phyloP scores from a whole-genome alignment of 371 early-diverging fungal genomes.

The Apophysomyces sp. region DNA sequence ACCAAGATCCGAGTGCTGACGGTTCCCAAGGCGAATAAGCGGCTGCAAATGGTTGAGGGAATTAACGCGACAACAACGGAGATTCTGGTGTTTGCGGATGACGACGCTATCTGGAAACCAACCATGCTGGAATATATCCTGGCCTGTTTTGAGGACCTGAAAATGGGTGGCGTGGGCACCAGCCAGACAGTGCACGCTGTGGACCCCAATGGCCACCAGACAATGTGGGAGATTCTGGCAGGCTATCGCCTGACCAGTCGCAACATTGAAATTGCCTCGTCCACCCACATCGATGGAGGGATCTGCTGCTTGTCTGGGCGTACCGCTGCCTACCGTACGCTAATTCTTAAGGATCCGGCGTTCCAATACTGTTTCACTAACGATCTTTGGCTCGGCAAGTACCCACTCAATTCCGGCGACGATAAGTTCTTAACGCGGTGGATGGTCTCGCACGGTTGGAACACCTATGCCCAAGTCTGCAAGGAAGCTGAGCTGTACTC shows the following conservation, averaged over 20 bases:
- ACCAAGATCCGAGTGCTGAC: conserved; percentile 47
- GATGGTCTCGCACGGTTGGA: conserved; percentile 71
- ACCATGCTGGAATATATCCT: conserved; percentile 63
- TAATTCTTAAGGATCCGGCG: conserved; percentile 67
- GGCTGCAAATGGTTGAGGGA: conserved; percentile 71
- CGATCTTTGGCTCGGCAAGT: conserved; percentile 68
- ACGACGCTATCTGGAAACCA: conserved; percentile 70
- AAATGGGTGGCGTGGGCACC: conserved; percentile 74
- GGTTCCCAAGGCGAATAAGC: conserved; percentile 62
- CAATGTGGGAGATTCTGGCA: conserved; percentile 71
- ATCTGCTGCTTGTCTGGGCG: conserved; percentile 72
- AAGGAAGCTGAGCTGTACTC: conserved; percentile 66
- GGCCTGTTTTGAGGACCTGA: conserved; percentile 69
- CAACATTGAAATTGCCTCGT: conserved; percentile 70
- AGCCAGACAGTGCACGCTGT: conserved; percentile 64
- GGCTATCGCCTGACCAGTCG: conserved; percentile 68
- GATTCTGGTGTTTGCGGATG: conserved; percentile 71
- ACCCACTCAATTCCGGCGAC: conserved; percentile 72
- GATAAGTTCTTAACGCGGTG: conserved; percentile 76
- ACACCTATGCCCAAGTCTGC: conserved; percentile 66
- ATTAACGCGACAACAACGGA: conserved; percentile 64
- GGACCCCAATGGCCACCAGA: conserved; percentile 52
- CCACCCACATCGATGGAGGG: conserved; percentile 73
- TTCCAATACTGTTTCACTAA: conserved; percentile 71
- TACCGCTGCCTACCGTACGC: conserved; percentile 72